These are phyloP conservation scores for Gossypioides kirkii DNA, from an alignment of 345 rosid genomes.

Conservation along the genomic window DNA sequence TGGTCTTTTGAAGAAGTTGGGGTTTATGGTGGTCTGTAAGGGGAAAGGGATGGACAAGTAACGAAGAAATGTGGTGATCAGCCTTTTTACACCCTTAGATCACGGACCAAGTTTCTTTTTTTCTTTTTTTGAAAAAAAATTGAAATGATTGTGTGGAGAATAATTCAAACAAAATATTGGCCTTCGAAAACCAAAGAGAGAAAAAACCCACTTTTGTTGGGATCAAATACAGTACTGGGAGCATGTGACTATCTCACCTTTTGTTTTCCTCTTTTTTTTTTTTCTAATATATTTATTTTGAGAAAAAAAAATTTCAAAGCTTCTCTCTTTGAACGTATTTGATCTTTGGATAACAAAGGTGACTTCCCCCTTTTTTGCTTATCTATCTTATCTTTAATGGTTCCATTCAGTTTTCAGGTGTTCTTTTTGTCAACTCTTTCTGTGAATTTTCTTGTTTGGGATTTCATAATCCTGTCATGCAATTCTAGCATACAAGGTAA, in stretches of 20 bases:
- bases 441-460: not conserved
- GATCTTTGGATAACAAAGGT: constrained; percentile 6
- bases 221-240: constrained; percentile 21
- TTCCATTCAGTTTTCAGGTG: not conserved
- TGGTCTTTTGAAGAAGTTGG: not conserved
- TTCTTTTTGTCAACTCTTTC: not conserved
- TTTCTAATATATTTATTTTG: not conserved
- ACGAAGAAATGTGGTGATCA: not conserved
- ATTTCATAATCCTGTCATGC: not conserved
- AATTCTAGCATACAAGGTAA: not conserved
- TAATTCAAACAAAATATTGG: constrained; percentile 21
- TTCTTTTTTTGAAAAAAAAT: constrained; percentile 6
- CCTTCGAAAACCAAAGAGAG: constrained; percentile 27
- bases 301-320: not conserved
- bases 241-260: constrained; percentile 20
- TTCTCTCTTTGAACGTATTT: not conserved
- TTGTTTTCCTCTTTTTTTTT: not conserved
- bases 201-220: constrained; percentile 31
- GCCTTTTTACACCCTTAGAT: constrained; percentile 38
- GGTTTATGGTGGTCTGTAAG: constrained; percentile 1
- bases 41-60: not conserved
- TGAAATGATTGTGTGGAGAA: constrained; percentile 33
- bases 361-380: not conserved
- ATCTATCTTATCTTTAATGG: not conserved
- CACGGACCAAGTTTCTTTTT: constrained; percentile 27